Conservation (phyloP, 371 early-diverging fungal species). For the Zychaea mexicana region DNA sequence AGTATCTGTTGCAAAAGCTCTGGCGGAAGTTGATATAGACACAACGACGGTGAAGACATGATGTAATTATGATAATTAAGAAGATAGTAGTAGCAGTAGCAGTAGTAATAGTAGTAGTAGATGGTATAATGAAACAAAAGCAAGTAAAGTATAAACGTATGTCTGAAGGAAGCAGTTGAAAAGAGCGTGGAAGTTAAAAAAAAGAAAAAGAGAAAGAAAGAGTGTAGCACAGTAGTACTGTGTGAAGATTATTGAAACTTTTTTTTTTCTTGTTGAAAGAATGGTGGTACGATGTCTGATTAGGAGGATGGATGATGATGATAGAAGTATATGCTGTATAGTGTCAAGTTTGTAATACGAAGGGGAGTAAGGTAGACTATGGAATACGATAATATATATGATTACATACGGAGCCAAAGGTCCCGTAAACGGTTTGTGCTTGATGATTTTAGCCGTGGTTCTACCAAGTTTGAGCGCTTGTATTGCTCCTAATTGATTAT, state of each 20-base stretch:
- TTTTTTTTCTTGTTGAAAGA: not conserved
- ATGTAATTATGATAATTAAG: not conserved
- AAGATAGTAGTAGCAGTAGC: not conserved
- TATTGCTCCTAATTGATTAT: slow-evolving; percentile 6
- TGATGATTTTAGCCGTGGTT: slow-evolving; percentile 21
- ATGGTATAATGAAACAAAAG: not conserved
- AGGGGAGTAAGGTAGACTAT: not conserved
- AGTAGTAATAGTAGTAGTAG: not conserved
- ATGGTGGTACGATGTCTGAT: not conserved
- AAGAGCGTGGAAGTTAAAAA: not conserved
- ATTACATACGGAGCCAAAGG: slow-evolving; percentile 16
- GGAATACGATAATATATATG: not conserved
- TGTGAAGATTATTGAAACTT: not conserved
- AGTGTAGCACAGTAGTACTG: not conserved
- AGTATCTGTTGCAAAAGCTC: not conserved
- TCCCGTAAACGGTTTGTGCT: slow-evolving; percentile 23
- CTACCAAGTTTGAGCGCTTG: slow-evolving; percentile 10
- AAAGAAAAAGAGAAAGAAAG: slow-evolving; percentile 2
- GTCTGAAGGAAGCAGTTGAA: no score
- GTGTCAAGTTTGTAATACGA: not conserved
- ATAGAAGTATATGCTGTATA: not conserved
- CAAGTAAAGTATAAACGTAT: no score
- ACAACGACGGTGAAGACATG: not conserved
- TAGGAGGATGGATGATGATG: not conserved
- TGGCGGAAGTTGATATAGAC: not conserved